Conservation (phyloP, 371 early-diverging fungal genomes). For the Apophysomyces sp. region DNA sequence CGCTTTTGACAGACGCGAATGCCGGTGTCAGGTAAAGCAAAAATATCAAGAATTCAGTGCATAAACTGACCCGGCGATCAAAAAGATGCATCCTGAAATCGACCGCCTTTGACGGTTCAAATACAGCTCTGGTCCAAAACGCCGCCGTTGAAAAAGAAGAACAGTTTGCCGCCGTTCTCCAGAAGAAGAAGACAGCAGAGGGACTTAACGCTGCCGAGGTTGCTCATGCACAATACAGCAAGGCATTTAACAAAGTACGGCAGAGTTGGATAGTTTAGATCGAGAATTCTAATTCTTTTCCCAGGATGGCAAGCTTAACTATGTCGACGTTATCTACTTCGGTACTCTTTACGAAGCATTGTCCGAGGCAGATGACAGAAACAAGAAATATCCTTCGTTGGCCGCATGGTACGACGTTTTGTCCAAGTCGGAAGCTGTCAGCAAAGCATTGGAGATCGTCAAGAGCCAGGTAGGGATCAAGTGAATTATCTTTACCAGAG, state of each 20-base stretch:
- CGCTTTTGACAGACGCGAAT: slow-evolving; percentile 37
- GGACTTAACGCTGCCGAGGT: slow-evolving; percentile 29
- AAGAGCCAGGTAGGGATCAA: slow-evolving; percentile 33
- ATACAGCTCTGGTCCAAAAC: slow-evolving; percentile 19
- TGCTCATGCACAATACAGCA: slow-evolving; percentile 11
- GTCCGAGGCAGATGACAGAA: slow-evolving; percentile 17
- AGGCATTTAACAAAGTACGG: slow-evolving; percentile 34
- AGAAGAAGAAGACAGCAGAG: slow-evolving; percentile 37
- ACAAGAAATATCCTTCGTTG: slow-evolving; percentile 31
- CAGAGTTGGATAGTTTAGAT: background rate
- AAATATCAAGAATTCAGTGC: background rate
- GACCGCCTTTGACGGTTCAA: slow-evolving; percentile 25
- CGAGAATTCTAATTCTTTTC: background rate
- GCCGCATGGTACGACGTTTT: slow-evolving; percentile 30
- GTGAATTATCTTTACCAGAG: background rate
- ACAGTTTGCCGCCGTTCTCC: slow-evolving; percentile 25
- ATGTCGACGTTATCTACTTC: slow-evolving; percentile 36
- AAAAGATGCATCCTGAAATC: slow-evolving; percentile 31
- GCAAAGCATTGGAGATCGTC: slow-evolving; percentile 28
- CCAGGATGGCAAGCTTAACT: slow-evolving; percentile 26
- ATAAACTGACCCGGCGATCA: background rate
- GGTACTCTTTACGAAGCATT: slow-evolving; percentile 39
- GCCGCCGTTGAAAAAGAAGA: slow-evolving; percentile 42
- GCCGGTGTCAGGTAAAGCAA: slow-evolving; percentile 35
- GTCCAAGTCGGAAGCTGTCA: slow-evolving; percentile 23